Conservation (phyloP, 1,139 yeast genomes). For the Hansenula anomala region DNA sequence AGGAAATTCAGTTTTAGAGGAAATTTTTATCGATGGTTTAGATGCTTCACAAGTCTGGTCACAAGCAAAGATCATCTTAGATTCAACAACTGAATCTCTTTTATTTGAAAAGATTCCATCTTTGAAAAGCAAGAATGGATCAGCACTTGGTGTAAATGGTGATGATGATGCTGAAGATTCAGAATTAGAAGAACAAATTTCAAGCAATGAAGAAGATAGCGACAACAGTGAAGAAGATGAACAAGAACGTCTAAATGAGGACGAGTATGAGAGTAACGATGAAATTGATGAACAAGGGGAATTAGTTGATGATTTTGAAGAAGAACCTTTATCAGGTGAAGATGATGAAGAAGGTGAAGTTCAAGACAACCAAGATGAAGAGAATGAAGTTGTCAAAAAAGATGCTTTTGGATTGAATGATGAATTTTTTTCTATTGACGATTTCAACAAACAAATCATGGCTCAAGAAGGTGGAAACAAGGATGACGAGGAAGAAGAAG, state of each 20-base stretch:
- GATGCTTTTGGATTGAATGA: conserved; percentile 67
- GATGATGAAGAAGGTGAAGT: conserved; percentile 14
- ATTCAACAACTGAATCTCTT: conserved; percentile 58
- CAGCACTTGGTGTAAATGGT: too few species aligned
- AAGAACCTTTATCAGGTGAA: conserved; percentile 5
- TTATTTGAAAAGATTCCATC: conserved; percentile 43
- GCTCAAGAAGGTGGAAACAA: conserved; percentile 58
- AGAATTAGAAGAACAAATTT: too few species aligned
- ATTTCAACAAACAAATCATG: conserved; percentile 75
- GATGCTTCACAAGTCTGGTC: conserved; percentile 94
- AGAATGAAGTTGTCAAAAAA: conserved; percentile 13
- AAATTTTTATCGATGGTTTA: conserved; percentile 77
- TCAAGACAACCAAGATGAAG: conserved; percentile 16
- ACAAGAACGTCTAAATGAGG: too few species aligned
- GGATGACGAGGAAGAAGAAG: conserved; percentile 47
- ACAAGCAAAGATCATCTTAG: conserved; percentile 80
- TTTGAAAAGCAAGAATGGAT: conserved; percentile 29
- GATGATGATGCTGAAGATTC: too few species aligned
- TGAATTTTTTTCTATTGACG: conserved; percentile 80
- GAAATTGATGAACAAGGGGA: conserved; percentile 17
- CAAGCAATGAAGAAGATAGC: too few species aligned
- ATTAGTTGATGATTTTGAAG: conserved; percentile 18
- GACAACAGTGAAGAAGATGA: too few species aligned
- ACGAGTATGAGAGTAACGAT: conserved; percentile 21
- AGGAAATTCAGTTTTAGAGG: conserved; percentile 69